These are phyloP conservation scores for Calonectria pseudoturangicola DNA, from an alignment of 2,329 filamentous ascomycete genomes.

Conservation along the genomic window DNA sequence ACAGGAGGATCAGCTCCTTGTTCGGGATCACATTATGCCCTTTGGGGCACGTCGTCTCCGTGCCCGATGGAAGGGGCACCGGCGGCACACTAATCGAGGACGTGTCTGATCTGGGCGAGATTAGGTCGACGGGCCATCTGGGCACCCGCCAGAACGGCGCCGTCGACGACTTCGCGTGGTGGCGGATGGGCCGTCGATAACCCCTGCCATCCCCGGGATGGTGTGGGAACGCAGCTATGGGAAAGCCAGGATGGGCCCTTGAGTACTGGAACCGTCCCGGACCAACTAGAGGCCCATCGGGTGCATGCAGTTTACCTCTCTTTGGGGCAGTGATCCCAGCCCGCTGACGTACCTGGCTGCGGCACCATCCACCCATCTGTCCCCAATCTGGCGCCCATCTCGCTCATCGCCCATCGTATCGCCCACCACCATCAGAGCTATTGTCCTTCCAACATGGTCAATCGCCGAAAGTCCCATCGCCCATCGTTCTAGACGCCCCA, in stretches of 20 bases:
- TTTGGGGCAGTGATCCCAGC: conserved; percentile 44
- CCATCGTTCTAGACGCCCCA: conserved; percentile 37
- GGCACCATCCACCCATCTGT: conserved; percentile 51
- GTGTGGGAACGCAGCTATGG: conserved; percentile 34
- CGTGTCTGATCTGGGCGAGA: conserved; percentile 55
- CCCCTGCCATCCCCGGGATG: conserved; percentile 47
- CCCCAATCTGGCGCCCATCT: conserved; percentile 52
- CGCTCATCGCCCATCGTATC: conserved; percentile 49
- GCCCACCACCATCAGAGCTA: conserved; percentile 47
- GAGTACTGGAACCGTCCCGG: conserved; percentile 33
- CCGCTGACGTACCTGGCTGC: conserved; percentile 54
- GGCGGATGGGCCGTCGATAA: conserved; percentile 47
- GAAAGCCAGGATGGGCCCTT: conserved; percentile 31
- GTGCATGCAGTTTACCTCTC: conserved; percentile 39
- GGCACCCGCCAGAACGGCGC: conserved; percentile 52
- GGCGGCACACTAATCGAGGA: conserved; percentile 53
- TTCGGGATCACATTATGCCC: conserved; percentile 24
- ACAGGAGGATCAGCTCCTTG: conserved; percentile 31
- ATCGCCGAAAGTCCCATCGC: conserved; percentile 33
- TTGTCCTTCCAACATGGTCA: conserved; percentile 31
- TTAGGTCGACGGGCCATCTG: conserved; percentile 54
- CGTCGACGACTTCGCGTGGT: conserved; percentile 53
- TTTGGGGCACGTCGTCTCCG: conserved; percentile 36
- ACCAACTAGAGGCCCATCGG: conserved; percentile 29
- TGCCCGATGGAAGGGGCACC: conserved; percentile 39